These are phyloP conservation scores for Aspergillus sclerotioniger DNA, from an alignment of 495 filamentous ascomycete species.

Conservation along the genomic window DNA sequence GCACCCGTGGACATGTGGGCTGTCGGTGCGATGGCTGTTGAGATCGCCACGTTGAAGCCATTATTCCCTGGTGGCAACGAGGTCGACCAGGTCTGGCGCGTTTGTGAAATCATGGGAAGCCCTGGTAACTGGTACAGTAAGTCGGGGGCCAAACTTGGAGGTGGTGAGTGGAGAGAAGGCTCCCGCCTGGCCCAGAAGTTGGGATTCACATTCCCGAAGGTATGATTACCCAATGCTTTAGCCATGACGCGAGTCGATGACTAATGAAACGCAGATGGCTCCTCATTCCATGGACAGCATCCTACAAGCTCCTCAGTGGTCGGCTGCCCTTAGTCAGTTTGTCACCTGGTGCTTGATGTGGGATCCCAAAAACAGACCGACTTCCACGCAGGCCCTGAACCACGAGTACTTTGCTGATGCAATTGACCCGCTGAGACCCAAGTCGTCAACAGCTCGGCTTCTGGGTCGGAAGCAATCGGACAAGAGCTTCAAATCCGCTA, in stretches of 20 bases:
- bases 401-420: slow-evolving; percentile 98
- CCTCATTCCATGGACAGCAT: slow-evolving; percentile 96
- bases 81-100: slow-evolving; percentile 98
- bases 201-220: slow-evolving; percentile 96
- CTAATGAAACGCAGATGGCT: slow-evolving; percentile 67
- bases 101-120: slow-evolving; percentile 99
- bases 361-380: slow-evolving; percentile 93
- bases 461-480: slow-evolving; percentile 87
- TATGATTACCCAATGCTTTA: slow-evolving; percentile 25
- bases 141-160: slow-evolving; percentile 79
- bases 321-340: slow-evolving; percentile 79
- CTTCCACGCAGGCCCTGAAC: slow-evolving; percentile 86
- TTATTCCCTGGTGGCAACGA: slow-evolving; percentile 97
- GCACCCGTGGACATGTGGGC: slow-evolving; percentile 99
- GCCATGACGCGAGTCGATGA: slow-evolving; percentile 14
- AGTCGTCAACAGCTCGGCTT: slow-evolving; percentile 79
- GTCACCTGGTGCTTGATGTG: slow-evolving; percentile 99
- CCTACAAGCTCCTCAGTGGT: slow-evolving; percentile 87
- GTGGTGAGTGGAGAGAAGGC: slow-evolving; percentile 97
- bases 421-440: slow-evolving; percentile 87
- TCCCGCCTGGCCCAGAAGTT: slow-evolving; percentile 89
- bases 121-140: slow-evolving; percentile 98
- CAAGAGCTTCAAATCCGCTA: slow-evolving; percentile 55
- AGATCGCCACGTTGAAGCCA: slow-evolving; percentile 95
- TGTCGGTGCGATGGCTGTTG: slow-evolving; percentile 98